Conservation (phyloP, 2,329 filamentous ascomycete species). For the Diaporthe sp. region DNA sequence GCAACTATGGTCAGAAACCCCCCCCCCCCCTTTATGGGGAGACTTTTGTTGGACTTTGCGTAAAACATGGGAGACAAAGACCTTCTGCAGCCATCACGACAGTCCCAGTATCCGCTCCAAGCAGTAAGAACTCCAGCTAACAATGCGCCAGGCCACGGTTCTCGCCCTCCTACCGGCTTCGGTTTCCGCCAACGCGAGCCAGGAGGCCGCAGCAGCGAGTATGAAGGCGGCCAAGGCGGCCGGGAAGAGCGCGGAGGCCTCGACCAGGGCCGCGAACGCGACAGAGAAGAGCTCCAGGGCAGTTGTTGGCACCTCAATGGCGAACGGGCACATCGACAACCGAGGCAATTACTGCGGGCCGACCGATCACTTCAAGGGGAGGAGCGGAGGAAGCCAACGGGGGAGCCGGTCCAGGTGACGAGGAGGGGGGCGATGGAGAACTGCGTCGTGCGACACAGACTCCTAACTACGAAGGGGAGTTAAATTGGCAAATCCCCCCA, state of each 20-base stretch:
- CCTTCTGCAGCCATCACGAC: background rate
- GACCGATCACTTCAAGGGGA: constrained; percentile 17
- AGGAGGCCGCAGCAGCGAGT: constrained; percentile 30
- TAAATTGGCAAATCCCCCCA: background rate
- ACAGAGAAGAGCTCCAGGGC: constrained; percentile 35
- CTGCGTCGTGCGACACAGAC: background rate
- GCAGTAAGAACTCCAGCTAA: background rate
- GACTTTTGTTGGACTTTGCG: background rate
- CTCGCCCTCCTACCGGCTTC: constrained; percentile 29
- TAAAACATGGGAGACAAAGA: background rate
- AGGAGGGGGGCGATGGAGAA: background rate
- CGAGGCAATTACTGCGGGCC: constrained; percentile 18
- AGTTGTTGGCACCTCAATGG: constrained; percentile 29
- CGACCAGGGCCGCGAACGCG: constrained; percentile 22
- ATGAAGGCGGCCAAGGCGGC: constrained; percentile 32
- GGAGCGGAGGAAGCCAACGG: background rate
- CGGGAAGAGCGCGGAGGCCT: constrained; percentile 29
- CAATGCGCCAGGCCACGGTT: constrained; percentile 13
- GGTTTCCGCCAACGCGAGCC: constrained; percentile 31
- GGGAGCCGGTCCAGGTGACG: constrained; percentile 3
- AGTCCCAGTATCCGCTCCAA: background rate
- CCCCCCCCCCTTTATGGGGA: background rate
- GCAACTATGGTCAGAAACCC: constrained; percentile 1
- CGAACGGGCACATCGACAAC: constrained; percentile 33
- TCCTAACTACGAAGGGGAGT: background rate